These are phyloP conservation scores for Batkoa obscura DNA, from an alignment of 371 early-diverging fungal genomes.

Conservation along the genomic window DNA sequence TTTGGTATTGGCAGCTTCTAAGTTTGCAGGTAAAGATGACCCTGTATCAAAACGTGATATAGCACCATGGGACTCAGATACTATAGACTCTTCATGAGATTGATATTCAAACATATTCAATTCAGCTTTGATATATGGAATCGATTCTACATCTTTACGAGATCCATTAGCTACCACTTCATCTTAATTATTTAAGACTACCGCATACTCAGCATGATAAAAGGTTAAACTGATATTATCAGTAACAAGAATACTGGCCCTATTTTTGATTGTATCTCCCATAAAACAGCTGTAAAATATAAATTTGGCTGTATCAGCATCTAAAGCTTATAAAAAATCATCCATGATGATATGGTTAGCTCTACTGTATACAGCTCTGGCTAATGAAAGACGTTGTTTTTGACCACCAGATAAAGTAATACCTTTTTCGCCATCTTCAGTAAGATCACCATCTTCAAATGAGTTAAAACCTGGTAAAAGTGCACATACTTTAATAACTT, in stretches of 20 bases:
- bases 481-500: conserved; percentile 37
- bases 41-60: no score
- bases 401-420: conserved; percentile 58
- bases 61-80: no score
- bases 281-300: conserved; percentile 47
- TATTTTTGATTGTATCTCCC: conserved; percentile 41
- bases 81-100: no score
- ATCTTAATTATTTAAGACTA: conserved; percentile 36
- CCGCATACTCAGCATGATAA: conserved; percentile 33
- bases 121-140: conserved; percentile 13
- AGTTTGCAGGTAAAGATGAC: conserved; percentile 7
- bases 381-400: conserved; percentile 60
- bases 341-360: conserved; percentile 55
- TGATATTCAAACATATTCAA: conserved; percentile 24
- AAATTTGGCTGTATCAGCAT: conserved; percentile 75
- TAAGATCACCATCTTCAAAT: conserved; percentile 68
- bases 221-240: conserved; percentile 70
- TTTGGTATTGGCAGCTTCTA: conserved; percentile 11
- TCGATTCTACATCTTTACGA: conserved; percentile 18
- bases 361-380: conserved; percentile 63
- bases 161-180: conserved; percentile 18
- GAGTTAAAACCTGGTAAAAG: conserved; percentile 53
- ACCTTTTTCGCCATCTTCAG: conserved; percentile 82
- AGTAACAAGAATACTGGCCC: conserved; percentile 72
- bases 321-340: conserved; percentile 65